phyloP scores from a whole-genome alignment of 768 basidiomycete genomes.

The Butyriboletus loyo region DNA sequence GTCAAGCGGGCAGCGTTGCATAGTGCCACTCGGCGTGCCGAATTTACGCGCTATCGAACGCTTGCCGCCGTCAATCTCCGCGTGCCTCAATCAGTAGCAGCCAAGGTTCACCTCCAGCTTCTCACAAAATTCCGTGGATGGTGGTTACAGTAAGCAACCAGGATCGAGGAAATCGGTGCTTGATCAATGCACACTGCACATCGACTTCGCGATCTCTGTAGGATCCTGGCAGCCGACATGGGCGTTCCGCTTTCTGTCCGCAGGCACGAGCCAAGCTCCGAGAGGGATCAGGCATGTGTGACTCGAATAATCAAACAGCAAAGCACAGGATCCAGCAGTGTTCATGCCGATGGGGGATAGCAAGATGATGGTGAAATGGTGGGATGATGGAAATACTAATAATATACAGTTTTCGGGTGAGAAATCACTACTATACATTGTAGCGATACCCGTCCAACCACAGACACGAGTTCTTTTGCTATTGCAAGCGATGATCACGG shows the following conservation, averaged over 20 bases:
- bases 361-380: neutral
- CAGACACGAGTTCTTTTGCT: neutral
- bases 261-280: neutral
- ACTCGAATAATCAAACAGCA: neutral
- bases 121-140: neutral
- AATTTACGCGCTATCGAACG: too few species aligned
- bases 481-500: neutral
- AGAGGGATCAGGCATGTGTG: too few species aligned
- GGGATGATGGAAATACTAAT: conserved; percentile 22
- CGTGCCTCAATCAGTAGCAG: too few species aligned
- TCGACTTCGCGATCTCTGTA: neutral
- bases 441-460: conserved; percentile 2
- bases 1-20: too few species aligned
- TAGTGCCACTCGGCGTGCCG: too few species aligned
- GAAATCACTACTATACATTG: conserved; percentile 17
- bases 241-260: neutral
- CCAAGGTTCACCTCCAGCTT: too few species aligned
- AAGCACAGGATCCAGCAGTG: neutral
- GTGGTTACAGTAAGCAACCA: neutral
- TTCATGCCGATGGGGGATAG: neutral
- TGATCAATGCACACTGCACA: neutral
- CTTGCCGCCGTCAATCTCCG: too few species aligned
- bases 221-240: neutral
- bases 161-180: neutral
- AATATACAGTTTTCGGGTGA: conserved; percentile 16